These are phyloP conservation scores for Neofusicoccum ribis DNA, from an alignment of 2,329 filamentous ascomycete species.

Conservation along the genomic window DNA sequence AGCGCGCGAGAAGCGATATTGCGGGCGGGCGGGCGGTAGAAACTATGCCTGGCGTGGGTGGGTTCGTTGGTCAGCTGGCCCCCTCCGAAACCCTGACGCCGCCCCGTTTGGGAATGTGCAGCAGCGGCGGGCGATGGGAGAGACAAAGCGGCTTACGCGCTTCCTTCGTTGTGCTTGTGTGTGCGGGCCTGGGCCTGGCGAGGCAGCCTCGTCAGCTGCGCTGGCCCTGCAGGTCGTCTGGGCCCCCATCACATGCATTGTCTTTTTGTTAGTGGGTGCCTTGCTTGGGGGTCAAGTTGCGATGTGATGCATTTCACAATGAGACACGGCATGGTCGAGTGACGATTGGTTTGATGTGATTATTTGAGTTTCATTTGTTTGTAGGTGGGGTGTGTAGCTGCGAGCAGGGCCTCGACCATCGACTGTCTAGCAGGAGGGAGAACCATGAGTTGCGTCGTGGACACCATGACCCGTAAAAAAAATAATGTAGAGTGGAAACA, in stretches of 20 bases:
- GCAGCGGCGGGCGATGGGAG: not conserved
- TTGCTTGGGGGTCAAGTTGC: not conserved
- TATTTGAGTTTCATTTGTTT: slow-evolving; percentile 7
- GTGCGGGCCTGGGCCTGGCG: not conserved
- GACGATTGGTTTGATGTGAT: slow-evolving; percentile 3
- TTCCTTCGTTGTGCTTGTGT: not conserved
- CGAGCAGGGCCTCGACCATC: slow-evolving; percentile 8
- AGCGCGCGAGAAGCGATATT: not conserved
- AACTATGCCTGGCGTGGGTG: not conserved
- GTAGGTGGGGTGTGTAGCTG: not conserved
- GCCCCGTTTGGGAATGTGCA: slow-evolving; percentile 14
- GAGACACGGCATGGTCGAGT: not conserved
- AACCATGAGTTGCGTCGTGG: not conserved
- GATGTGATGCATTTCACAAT: slow-evolving; percentile 10
- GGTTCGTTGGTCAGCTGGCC: not conserved
- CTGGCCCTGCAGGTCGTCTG: slow-evolving; percentile 1
- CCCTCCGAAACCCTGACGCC: not conserved
- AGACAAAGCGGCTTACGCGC: slow-evolving; percentile 13
- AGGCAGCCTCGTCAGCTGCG: slow-evolving; percentile 11
- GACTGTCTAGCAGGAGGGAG: slow-evolving; percentile 15
- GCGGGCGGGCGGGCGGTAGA: too few relatives aligned
- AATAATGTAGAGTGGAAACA: slow-evolving; percentile 1
- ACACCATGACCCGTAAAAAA: not conserved
- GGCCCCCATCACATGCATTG: not conserved
- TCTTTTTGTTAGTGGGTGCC: not conserved